These are phyloP conservation scores for Graphiopsis chlorocephala DNA, from an alignment of 2,329 filamentous ascomycete genomes.

Conservation along the genomic window DNA sequence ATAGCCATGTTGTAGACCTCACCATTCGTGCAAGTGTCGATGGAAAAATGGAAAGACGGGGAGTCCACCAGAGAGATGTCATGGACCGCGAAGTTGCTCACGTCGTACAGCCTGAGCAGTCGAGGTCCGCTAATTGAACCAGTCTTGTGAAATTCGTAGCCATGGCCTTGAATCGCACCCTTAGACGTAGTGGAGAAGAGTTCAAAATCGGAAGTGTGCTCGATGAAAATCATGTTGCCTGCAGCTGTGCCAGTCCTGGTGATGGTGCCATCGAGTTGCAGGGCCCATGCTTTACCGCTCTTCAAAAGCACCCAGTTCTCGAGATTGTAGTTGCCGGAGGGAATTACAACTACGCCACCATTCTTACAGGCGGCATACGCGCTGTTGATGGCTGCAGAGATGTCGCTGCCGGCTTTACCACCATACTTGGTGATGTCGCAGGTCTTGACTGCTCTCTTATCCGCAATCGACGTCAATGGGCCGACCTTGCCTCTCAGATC, in stretches of 20 bases:
- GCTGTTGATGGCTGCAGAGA: constrained; percentile 47
- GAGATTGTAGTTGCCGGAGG: constrained; percentile 50
- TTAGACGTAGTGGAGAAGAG: constrained; percentile 52
- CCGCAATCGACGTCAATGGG: constrained; percentile 41
- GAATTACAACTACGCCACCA: constrained; percentile 52
- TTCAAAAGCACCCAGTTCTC: constrained; percentile 49
- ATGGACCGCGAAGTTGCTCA: constrained; percentile 49
- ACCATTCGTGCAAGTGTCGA: constrained; percentile 52
- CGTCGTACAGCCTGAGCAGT: constrained; percentile 46
- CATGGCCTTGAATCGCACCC: constrained; percentile 54
- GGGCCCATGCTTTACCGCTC: constrained; percentile 48
- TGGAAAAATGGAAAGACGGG: constrained; percentile 50
- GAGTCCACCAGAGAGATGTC: constrained; percentile 50
- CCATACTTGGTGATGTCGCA: constrained; percentile 56
- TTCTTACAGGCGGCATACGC: constrained; percentile 52
- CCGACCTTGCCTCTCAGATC: constrained; percentile 46
- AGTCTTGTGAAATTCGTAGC: constrained; percentile 48
- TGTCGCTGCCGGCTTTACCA: constrained; percentile 51
- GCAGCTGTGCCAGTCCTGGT: constrained; percentile 50
- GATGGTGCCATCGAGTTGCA: constrained; percentile 55
- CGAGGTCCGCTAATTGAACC: constrained; percentile 43
- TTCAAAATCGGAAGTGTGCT: constrained; percentile 52
- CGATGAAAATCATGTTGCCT: constrained; percentile 55
- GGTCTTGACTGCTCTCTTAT: constrained; percentile 48
- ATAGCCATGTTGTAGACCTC: constrained; percentile 58